phyloP scores from a whole-genome alignment of 805 yeast genomes.

The Saccharomycopsis synnaedendra region DNA sequence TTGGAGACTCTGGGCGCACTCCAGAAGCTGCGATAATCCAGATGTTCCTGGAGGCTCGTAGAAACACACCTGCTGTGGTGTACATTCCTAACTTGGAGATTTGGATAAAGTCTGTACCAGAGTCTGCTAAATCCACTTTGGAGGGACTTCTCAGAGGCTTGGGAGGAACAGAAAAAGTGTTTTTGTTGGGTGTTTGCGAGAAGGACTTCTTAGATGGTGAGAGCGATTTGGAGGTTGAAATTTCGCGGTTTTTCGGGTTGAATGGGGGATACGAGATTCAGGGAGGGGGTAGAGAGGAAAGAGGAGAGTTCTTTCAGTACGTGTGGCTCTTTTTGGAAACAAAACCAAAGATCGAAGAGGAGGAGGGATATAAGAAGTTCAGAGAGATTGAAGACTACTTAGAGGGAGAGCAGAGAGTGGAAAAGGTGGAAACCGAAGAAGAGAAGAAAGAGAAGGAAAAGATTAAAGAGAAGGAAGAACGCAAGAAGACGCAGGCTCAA shows the following conservation, averaged over 20 bases:
- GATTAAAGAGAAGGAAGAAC: slow-evolving; percentile 28
- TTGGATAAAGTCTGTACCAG: slow-evolving; percentile 60
- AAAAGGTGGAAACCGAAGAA: slow-evolving; percentile 57
- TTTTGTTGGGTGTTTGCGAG: slow-evolving; percentile 66
- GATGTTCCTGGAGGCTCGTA: slow-evolving; percentile 72
- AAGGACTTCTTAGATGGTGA: slow-evolving; percentile 31
- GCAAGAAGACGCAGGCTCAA: slow-evolving; percentile 30
- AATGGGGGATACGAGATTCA: slow-evolving; percentile 35
- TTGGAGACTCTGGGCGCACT: slow-evolving; percentile 68
- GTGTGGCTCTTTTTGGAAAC: slow-evolving; percentile 45
- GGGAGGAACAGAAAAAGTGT: slow-evolving; percentile 58
- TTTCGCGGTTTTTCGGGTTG: slow-evolving; percentile 43
- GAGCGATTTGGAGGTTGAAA: slow-evolving; percentile 2
- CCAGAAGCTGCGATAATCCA: slow-evolving; percentile 81
- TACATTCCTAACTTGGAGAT: slow-evolving; percentile 74
- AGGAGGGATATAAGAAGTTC: slow-evolving; percentile 26
- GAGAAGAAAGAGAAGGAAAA: slow-evolving; percentile 16
- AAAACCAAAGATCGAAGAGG: slow-evolving; percentile 67
- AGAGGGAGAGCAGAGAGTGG: slow-evolving; percentile 48
- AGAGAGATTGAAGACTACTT: slow-evolving; percentile 20
- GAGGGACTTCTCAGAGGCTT: slow-evolving; percentile 58
- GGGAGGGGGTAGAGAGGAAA: slow-evolving; percentile 34
- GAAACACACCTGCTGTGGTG: slow-evolving; percentile 81
- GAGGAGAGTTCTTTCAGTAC: slow-evolving; percentile 43
- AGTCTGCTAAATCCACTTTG: slow-evolving; percentile 61